Percentiles rank a stretch among this genome's conserved stretches.
These are phyloP conservation scores for Pseudogymnoascus sp. DNA, from an alignment of 2,329 filamentous ascomycete genomes.

Conservation along the genomic window DNA sequence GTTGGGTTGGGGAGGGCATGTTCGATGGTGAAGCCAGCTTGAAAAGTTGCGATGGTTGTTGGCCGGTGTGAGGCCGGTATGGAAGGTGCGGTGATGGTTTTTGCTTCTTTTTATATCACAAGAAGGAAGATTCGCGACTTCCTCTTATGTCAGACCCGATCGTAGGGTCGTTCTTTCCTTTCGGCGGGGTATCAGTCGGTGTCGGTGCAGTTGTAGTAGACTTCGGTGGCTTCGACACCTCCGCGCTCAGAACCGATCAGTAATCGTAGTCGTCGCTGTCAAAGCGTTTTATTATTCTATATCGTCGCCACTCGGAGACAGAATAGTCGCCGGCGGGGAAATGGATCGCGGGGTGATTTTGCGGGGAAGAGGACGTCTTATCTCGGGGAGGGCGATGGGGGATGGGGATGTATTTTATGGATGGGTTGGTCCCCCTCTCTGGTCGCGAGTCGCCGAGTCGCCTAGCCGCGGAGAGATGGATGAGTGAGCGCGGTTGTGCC, in stretches of 20 bases:
- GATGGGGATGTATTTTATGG: not conserved
- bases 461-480: not conserved
- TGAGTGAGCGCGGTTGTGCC: constrained; percentile 1
- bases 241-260: not conserved
- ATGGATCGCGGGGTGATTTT: not conserved
- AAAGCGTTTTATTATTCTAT: not conserved
- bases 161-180: not conserved
- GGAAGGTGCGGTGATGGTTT: not conserved
- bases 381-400: not conserved
- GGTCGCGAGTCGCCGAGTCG: not conserved
- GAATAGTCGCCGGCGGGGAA: not conserved
- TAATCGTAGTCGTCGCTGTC: not conserved
- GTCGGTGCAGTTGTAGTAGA: not conserved
- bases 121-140: not conserved
- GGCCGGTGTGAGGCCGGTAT: not conserved
- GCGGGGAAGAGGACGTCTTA: not conserved
- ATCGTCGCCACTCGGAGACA: not conserved
- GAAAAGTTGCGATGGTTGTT: not conserved
- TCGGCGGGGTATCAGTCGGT: not conserved
- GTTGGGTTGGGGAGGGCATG: constrained; percentile 24
- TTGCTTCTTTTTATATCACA: not conserved
- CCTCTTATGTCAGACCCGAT: not conserved
- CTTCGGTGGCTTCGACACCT: not conserved
- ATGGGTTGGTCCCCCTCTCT: not conserved
- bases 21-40: constrained; percentile 7